phyloP scores from a whole-genome alignment of 768 basidiomycete species.

The Leccinum disarticulatum region DNA sequence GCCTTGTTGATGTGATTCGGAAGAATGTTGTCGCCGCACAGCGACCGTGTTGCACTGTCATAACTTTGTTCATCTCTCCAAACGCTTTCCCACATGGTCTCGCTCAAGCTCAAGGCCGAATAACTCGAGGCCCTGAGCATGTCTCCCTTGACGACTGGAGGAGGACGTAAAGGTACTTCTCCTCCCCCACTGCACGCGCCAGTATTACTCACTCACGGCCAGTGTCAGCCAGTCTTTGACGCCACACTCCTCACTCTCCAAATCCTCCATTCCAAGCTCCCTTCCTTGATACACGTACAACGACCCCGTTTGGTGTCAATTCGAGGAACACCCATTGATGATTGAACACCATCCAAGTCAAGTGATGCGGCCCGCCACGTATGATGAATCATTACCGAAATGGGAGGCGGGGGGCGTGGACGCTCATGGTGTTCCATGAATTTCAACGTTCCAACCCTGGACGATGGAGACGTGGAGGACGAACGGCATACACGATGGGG shows the following conservation, averaged over 20 bases:
- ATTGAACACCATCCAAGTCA: neutral
- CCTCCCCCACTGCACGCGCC: neutral
- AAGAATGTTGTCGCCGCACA: neutral
- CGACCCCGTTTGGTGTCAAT: conserved; percentile 61
- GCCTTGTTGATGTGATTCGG: too few species aligned
- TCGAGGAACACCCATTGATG: conserved; percentile 52
- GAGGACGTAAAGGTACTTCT: neutral
- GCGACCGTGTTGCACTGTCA: neutral
- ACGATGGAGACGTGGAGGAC: conserved; percentile 1
- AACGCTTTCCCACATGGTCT: neutral
- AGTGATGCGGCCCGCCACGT: conserved; percentile 57
- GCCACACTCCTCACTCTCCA: conserved; percentile 65
- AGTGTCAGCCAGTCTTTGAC: conserved; percentile 53
- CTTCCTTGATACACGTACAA: conserved; percentile 75
- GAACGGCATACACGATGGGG: conserved; percentile 19
- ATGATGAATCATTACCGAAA: conserved; percentile 57
- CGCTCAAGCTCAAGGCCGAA: neutral
- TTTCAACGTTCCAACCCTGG: conserved; percentile 35
- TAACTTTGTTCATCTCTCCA: neutral
- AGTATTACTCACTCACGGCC: conserved; percentile 33
- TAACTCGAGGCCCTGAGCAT: neutral
- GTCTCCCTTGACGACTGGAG: conserved; percentile 17
- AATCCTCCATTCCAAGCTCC: conserved; percentile 68
- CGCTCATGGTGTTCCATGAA: conserved; percentile 76
- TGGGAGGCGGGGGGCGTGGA: conserved; percentile 59